A percentile compares a stretch with the other conserved stretches of the same genome.
These are phyloP conservation scores for Rhodotorula sp. DNA, from an alignment of 1,284 basidiomycete genomes.

Conservation along the genomic window DNA sequence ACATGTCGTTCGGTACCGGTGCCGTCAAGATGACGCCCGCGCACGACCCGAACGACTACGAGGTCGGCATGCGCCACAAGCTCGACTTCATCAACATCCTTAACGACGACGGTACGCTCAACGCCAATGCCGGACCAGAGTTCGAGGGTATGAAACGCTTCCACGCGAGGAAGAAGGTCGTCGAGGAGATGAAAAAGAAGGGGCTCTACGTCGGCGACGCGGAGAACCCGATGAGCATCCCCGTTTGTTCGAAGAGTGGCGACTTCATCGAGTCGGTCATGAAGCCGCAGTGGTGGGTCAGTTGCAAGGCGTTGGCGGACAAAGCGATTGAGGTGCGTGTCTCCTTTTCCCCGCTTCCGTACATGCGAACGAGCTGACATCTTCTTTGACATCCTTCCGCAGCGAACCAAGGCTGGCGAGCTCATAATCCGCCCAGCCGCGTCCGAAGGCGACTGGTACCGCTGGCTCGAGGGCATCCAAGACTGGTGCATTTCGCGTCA, in stretches of 20 bases:
- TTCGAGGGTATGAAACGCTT: conserved; percentile 91
- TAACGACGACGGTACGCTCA: conserved; percentile 96
- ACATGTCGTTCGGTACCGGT: conserved; percentile 96
- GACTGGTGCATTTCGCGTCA: conserved; percentile 99
- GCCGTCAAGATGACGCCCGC: conserved; percentile 99
- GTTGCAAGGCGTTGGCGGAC: conserved; percentile 86
- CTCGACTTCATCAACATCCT: conserved; percentile 93
- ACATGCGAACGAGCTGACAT: not conserved
- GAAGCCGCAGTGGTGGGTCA: conserved; percentile 99
- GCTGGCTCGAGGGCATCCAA: conserved; percentile 94
- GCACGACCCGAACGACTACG: conserved; percentile 97
- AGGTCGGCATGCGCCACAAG: conserved; percentile 83
- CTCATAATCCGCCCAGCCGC: conserved; percentile 76
- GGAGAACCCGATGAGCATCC: conserved; percentile 94
- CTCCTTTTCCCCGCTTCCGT: no score
- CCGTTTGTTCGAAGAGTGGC: conserved; percentile 89
- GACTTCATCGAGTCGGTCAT: conserved; percentile 94
- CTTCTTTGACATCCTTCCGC: not conserved
- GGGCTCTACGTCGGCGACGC: conserved; percentile 88
- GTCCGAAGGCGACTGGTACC: conserved; percentile 92
- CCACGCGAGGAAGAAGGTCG: conserved; percentile 81
- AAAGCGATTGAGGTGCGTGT: conserved; percentile 72
- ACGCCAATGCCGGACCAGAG: conserved; percentile 74
- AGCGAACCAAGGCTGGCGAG: conserved; percentile 85
- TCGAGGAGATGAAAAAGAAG: conserved; percentile 79